These are phyloP conservation scores for Alternaria sp. DNA, from an alignment of 2,329 filamentous ascomycete genomes.

Conservation along the genomic window DNA sequence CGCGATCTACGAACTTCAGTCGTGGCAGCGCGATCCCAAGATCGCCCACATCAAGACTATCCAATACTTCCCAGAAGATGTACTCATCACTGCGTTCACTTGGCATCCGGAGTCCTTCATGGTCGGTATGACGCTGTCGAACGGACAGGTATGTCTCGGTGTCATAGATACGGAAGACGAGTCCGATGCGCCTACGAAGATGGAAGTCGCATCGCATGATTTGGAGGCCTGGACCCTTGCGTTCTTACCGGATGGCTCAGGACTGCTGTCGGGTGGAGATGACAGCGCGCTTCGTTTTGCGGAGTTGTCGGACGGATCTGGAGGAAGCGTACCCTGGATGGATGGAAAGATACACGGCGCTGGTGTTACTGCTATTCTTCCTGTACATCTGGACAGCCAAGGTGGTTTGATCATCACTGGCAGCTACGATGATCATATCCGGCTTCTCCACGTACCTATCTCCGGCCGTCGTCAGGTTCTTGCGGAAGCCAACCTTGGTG, in stretches of 20 bases:
- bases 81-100: constrained; percentile 73
- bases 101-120: constrained; percentile 69
- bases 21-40: constrained; percentile 14
- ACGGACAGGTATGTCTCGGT: constrained; percentile 62
- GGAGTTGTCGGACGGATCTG: constrained; percentile 21
- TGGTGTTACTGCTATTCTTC: constrained; percentile 86
- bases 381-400: constrained; percentile 60
- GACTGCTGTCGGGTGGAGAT: constrained; percentile 75
- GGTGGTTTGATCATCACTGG: constrained; percentile 75
- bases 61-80: constrained; percentile 61
- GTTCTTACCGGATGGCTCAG: constrained; percentile 57
- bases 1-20: constrained; percentile 64
- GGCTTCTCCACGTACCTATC: constrained; percentile 63
- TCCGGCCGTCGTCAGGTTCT: constrained; percentile 60
- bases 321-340: constrained; percentile 44
- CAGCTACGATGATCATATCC: constrained; percentile 86
- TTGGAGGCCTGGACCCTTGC: constrained; percentile 79
- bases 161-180: constrained; percentile 38
- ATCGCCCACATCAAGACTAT: constrained; percentile 50
- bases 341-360: constrained; percentile 72
- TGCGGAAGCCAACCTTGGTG: constrained; percentile 70
- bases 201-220: constrained; percentile 49
- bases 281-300: constrained; percentile 67
- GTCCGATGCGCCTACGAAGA: constrained; percentile 12
- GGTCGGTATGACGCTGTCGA: constrained; percentile 75